Conservation (phyloP, 2,329 filamentous ascomycete species). For the Sarocladium strictum region DNA sequence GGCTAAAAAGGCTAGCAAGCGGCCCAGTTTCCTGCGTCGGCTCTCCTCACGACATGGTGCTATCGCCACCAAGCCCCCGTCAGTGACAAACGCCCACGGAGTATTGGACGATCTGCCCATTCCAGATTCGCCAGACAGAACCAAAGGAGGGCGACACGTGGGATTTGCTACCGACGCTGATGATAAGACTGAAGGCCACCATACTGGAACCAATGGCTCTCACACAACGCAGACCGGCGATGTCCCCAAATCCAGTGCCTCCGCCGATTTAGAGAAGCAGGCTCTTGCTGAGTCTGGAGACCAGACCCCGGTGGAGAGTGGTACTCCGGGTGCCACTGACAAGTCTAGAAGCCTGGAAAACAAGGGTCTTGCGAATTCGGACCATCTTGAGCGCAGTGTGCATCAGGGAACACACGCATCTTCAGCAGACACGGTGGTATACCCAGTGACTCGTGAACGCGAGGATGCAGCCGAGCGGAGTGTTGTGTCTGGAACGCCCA, state of each 20-base stretch:
- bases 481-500: neutral
- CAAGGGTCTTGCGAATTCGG: neutral
- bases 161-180: neutral
- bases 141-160: neutral
- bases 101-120: neutral
- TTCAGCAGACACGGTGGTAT: neutral
- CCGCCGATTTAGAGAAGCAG: neutral
- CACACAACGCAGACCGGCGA: neutral
- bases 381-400: neutral
- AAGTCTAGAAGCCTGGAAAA: neutral
- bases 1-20: conserved; percentile 29
- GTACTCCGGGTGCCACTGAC: neutral
- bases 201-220: neutral
- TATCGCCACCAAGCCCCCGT: conserved; percentile 11
- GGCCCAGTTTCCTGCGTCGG: conserved; percentile 41
- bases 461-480: neutral
- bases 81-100: neutral
- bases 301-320: neutral
- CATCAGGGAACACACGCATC: neutral
- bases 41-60: conserved; percentile 35
- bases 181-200: neutral
- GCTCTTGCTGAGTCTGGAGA: neutral
- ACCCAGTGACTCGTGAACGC: neutral
- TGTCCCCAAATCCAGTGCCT: neutral
- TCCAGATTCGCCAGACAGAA: neutral